Evolutionary conservation across 306 rosid genomes (phyloP).

Genomic region (Phaseolus lunatus): DNA sequence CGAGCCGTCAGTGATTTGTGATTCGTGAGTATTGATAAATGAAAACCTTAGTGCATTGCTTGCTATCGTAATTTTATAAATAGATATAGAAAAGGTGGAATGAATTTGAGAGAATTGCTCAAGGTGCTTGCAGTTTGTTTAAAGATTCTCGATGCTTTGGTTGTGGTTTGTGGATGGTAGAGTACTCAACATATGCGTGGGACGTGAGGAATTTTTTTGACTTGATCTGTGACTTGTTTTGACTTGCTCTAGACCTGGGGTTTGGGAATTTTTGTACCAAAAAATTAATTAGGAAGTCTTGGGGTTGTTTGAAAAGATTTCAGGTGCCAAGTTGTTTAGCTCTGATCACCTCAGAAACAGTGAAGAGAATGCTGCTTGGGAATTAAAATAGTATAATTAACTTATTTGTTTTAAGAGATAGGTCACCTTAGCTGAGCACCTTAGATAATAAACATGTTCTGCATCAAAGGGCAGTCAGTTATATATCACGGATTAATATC

Average conservation of each 20-base stretch:
- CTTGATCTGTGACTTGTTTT: neutral
- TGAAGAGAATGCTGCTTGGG: slow-evolving; percentile 9
- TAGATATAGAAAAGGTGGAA: neutral
- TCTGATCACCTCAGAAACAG: neutral
- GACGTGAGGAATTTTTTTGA: slow-evolving; percentile 1
- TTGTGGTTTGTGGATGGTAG: slow-evolving; percentile 1
- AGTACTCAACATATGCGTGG: neutral
- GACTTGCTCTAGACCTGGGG: neutral
- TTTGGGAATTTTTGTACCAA: neutral
- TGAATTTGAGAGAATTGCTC: slow-evolving; percentile 10
- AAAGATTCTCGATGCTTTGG: slow-evolving; percentile 25
- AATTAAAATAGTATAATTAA: neutral
- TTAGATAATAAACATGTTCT: neutral
- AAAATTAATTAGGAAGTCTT: neutral
- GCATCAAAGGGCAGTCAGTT: neutral
- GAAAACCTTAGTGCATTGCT: neutral
- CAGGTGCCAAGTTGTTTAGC: slow-evolving; percentile 20
- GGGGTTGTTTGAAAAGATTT: slow-evolving; percentile 11
- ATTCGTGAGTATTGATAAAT: neutral
- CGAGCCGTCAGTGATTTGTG: neutral
- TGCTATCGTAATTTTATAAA: too few relatives aligned
- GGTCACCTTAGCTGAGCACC: neutral
- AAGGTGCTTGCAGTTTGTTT: slow-evolving; percentile 22
- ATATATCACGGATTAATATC: neutral
- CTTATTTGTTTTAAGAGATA: neutral